Percentiles rank a stretch among this genome's conserved stretches.
Conservation (phyloP, 805 yeast genomes). For the Starmerella vaccinii region DNA sequence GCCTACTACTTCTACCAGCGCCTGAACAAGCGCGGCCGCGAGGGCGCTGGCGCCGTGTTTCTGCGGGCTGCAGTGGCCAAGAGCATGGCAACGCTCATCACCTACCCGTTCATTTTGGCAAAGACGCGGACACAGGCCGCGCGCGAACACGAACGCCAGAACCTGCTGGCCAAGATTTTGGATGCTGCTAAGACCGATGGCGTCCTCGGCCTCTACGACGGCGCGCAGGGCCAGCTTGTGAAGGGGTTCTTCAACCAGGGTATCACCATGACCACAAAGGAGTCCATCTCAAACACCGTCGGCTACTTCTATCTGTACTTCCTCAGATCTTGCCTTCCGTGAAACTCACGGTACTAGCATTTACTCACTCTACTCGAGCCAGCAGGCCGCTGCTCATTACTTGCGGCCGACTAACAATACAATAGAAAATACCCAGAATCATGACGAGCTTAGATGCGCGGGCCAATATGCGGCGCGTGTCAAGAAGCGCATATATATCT, state of each 20-base stretch:
- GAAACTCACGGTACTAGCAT: too few relatives aligned
- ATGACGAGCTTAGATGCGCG: too few relatives aligned
- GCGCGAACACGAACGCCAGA: conserved; percentile 6
- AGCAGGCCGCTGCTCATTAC: too few relatives aligned
- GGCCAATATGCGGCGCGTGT: too few relatives aligned
- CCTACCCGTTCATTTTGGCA: conserved; percentile 72
- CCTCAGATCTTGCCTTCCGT: not conserved
- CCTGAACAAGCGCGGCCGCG: conserved; percentile 24
- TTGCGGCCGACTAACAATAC: too few relatives aligned
- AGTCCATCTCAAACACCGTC: conserved; percentile 29
- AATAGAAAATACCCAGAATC: too few relatives aligned
- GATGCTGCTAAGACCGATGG: conserved; percentile 61
- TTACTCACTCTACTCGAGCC: too few relatives aligned
- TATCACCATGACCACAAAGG: conserved; percentile 33
- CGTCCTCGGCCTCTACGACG: conserved; percentile 68
- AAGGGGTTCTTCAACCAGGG: conserved; percentile 31
- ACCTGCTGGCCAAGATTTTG: conserved; percentile 23
- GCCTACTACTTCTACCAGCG: conserved; percentile 31
- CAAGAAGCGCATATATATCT: too few relatives aligned
- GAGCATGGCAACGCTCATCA: conserved; percentile 49
- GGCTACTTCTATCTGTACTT: conserved; percentile 10
- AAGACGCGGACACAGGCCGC: conserved; percentile 55
- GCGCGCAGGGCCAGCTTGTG: conserved; percentile 34
- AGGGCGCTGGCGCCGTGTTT: conserved; percentile 41
- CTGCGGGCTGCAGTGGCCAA: conserved; percentile 61